Conservation (phyloP, 805 yeast species). For the Candida berthetii region DNA sequence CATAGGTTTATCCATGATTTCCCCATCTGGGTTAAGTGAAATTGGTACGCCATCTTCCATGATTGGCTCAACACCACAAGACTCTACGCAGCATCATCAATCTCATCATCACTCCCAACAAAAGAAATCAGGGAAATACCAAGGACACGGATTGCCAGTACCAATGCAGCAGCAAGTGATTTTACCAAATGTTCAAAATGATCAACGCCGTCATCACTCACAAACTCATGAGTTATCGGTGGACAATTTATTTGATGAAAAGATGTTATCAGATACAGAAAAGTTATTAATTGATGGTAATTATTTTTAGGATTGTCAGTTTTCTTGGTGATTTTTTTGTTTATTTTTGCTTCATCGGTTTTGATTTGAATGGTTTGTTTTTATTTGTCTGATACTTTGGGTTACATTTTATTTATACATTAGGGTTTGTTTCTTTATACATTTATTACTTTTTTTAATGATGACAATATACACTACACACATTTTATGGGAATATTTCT, state of each 20-base stretch:
- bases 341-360: background rate
- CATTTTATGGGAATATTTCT: no score
- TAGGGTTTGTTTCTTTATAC: no score
- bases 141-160: background rate
- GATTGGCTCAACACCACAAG: background rate
- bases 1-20: background rate
- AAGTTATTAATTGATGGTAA: slow-evolving; percentile 3
- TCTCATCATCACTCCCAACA: background rate
- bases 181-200: background rate
- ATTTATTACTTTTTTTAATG: no score
- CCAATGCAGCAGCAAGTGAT: background rate
- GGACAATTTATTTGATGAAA: slow-evolving; percentile 7
- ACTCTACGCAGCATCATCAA: background rate
- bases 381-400: no score
- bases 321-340: background rate
- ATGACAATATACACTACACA: no score
- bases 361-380: background rate
- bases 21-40: background rate
- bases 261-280: slow-evolving; percentile 5
- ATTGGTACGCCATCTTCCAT: background rate
- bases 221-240: slow-evolving; percentile 1
- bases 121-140: no score
- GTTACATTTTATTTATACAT: no score
- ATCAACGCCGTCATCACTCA: background rate
- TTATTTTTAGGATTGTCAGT: background rate